phyloP scores from a whole-genome alignment of 176 grass and related monocot species.

The Avena atlantica region DNA sequence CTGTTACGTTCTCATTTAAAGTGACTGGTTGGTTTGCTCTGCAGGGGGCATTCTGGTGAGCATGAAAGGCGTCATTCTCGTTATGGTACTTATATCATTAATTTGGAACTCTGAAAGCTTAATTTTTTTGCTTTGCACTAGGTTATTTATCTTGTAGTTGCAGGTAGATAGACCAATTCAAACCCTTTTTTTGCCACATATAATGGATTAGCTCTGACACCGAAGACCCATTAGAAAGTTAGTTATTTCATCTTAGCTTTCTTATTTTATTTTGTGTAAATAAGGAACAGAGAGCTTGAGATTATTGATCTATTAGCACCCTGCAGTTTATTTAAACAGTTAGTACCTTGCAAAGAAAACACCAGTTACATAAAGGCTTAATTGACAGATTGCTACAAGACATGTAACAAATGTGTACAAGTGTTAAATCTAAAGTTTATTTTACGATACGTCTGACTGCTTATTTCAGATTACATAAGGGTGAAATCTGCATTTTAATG shows the following conservation, averaged over 20 bases:
- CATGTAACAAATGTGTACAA: background rate
- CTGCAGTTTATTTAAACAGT: slow-evolving; percentile 3
- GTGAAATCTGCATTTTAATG: slow-evolving; percentile 3
- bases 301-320: background rate
- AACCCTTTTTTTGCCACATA: background rate
- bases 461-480: slow-evolving; percentile 10
- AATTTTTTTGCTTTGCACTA: background rate
- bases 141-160: background rate
- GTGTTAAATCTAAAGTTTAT: background rate
- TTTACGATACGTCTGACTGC: background rate
- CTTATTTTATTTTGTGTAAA: slow-evolving; percentile 1
- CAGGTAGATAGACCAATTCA: no score
- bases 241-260: background rate
- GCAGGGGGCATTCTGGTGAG: slow-evolving; percentile 70
- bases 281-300: background rate
- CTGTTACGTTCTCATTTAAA: slow-evolving; percentile 31
- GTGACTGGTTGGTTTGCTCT: slow-evolving; percentile 44
- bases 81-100: slow-evolving; percentile 58
- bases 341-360: background rate
- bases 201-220: background rate
- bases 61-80: slow-evolving; percentile 58
- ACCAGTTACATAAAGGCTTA: background rate
- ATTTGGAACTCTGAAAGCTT: slow-evolving; percentile 1
- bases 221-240: background rate
- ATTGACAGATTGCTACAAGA: background rate